Conservation (phyloP, 169 alveolate genomes). For the Plasmodium blacklocki region DNA sequence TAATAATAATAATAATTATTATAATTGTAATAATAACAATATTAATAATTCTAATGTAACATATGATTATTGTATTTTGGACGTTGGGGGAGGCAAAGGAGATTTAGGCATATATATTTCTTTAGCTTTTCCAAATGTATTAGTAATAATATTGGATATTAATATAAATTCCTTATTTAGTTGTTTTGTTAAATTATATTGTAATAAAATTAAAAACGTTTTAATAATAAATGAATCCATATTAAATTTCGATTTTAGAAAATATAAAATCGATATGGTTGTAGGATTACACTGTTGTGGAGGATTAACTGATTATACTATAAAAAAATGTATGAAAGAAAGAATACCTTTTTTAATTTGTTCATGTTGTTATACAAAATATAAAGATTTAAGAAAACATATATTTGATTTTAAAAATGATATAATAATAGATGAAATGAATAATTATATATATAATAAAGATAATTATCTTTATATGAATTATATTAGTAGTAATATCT, state of each 20-base stretch:
- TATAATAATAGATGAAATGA: constrained; percentile 42
- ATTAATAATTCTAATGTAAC: not conserved
- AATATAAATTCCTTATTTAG: constrained; percentile 64
- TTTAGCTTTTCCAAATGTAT: constrained; percentile 50
- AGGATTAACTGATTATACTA: constrained; percentile 62
- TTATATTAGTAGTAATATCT: not conserved
- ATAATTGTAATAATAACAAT: not conserved
- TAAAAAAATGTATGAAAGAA: constrained; percentile 50
- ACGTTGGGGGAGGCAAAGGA: constrained; percentile 76
- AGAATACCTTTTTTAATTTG: constrained; percentile 64
- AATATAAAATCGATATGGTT: constrained; percentile 58
- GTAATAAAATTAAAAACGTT: constrained; percentile 44
- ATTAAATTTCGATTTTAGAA: constrained; percentile 66
- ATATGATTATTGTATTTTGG: constrained; percentile 62
- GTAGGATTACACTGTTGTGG: constrained; percentile 76
- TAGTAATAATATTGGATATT: constrained; percentile 71
- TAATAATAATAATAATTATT: not conserved
- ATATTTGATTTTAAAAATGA: constrained; percentile 69
- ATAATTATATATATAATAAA: constrained; percentile 36
- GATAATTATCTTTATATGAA: constrained; percentile 7
- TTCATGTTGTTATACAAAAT: constrained; percentile 72
- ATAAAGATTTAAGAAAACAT: constrained; percentile 49
- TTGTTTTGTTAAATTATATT: constrained; percentile 62
- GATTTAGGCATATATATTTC: constrained; percentile 74
- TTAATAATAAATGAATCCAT: constrained; percentile 66